phyloP scores from a whole-genome alignment of 768 basidiomycete species.

The Tulasnella sp. region DNA sequence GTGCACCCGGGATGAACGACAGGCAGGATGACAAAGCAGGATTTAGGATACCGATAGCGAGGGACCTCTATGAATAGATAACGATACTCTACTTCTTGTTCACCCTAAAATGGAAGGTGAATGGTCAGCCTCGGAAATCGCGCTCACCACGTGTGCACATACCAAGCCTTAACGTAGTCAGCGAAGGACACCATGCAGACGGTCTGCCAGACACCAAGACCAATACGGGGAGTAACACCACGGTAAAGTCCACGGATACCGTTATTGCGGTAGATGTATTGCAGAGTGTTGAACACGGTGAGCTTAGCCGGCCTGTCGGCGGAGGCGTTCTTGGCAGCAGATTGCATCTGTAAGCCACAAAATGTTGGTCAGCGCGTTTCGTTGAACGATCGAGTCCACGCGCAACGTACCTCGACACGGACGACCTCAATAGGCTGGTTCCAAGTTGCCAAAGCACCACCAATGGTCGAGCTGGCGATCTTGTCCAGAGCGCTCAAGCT shows the following conservation, averaged over 20 bases:
- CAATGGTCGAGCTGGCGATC: slow-evolving; percentile 79
- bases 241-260: slow-evolving; percentile 96
- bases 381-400: background rate
- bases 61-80: slow-evolving; percentile 16
- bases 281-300: slow-evolving; percentile 87
- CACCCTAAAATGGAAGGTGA: slow-evolving; percentile 33
- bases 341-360: slow-evolving; percentile 83
- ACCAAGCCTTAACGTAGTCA: slow-evolving; percentile 92
- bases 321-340: slow-evolving; percentile 84
- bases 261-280: slow-evolving; percentile 95
- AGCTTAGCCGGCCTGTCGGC: slow-evolving; percentile 87
- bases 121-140: background rate
- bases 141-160: slow-evolving; percentile 35
- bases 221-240: slow-evolving; percentile 96
- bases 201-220: slow-evolving; percentile 95
- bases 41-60: slow-evolving; percentile 8
- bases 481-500: slow-evolving; percentile 79
- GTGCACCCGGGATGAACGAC: background rate
- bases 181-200: slow-evolving; percentile 99
- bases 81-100: slow-evolving; percentile 34
- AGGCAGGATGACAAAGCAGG: background rate
- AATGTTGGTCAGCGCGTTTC: slow-evolving; percentile 21
- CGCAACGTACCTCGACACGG: slow-evolving; percentile 77
- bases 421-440: slow-evolving; percentile 99
- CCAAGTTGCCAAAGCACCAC: slow-evolving; percentile 97